Conservation (phyloP, 148 eudicot species). For the Pouteria glomerata region DNA sequence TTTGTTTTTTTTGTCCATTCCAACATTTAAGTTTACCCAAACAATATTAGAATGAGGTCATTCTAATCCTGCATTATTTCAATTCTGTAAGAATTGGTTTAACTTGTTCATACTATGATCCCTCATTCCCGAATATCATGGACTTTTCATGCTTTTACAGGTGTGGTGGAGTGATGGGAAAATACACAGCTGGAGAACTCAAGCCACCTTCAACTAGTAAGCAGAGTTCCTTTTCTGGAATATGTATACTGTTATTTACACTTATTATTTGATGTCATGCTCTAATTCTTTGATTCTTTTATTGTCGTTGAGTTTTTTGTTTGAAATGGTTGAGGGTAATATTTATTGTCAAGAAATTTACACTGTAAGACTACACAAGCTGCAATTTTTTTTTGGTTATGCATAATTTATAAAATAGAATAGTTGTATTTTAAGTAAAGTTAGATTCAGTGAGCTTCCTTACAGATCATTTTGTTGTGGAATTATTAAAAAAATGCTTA, state of each 20-base stretch:
- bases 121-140: background rate
- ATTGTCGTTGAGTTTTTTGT: background rate
- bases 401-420: background rate
- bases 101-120: background rate
- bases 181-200: constrained; percentile 93
- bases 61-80: too few relatives aligned
- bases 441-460: background rate
- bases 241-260: too few relatives aligned
- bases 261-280: too few relatives aligned
- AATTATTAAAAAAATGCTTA: background rate
- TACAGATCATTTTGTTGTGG: background rate
- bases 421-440: background rate
- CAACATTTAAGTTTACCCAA: too few relatives aligned
- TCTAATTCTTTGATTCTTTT: background rate
- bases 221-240: constrained; percentile 18
- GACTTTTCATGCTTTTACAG: constrained; percentile 25
- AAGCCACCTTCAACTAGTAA: constrained; percentile 85
- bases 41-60: too few relatives aligned
- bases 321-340: background rate
- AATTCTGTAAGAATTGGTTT: background rate
- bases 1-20: too few relatives aligned
- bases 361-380: background rate
- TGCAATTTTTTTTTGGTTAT: background rate
- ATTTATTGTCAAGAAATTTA: too few relatives aligned
- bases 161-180: constrained; percentile 99